These are phyloP conservation scores for Phyllostachys edulis DNA, from an alignment of 176 grass and related monocot genomes.

Conservation along the genomic window DNA sequence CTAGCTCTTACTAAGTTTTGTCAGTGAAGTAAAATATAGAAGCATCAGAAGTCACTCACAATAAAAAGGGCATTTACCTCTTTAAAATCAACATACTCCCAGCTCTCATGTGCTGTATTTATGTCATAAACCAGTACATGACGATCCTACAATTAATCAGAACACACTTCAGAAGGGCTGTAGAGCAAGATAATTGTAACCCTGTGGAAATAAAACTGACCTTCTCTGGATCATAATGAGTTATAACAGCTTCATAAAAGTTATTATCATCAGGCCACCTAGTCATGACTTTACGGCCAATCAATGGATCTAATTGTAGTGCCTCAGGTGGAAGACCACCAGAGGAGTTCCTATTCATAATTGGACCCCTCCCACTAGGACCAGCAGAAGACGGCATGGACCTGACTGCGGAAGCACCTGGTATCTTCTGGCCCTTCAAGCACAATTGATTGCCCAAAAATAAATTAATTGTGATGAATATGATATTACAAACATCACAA, in stretches of 20 bases:
- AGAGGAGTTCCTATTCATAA: constrained; percentile 60
- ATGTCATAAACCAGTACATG: constrained; percentile 86
- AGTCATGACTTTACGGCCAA: constrained; percentile 67
- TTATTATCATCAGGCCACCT: constrained; percentile 88
- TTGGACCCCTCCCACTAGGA: constrained; percentile 70
- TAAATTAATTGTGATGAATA: constrained; percentile 10
- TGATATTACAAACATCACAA: neutral
- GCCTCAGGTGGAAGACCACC: constrained; percentile 53
- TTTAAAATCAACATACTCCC: constrained; percentile 86
- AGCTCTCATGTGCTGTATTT: constrained; percentile 72
- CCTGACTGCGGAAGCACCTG: constrained; percentile 53
- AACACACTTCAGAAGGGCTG: constrained; percentile 13
- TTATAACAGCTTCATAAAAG: constrained; percentile 84
- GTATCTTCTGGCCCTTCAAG: constrained; percentile 72
- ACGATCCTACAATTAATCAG: constrained; percentile 49
- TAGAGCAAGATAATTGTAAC: constrained; percentile 28
- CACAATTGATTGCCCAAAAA: constrained; percentile 13
- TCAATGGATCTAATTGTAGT: constrained; percentile 47
- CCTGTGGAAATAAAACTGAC: constrained; percentile 39
- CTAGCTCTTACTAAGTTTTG: neutral
- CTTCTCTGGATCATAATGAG: constrained; percentile 58
- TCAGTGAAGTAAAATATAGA: neutral
- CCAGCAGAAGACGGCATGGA: constrained; percentile 66
- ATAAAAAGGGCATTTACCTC: constrained; percentile 51
- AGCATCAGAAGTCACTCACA: neutral